phyloP scores from a whole-genome alignment of 495 filamentous ascomycete genomes.

The Penicillium pancosmium region DNA sequence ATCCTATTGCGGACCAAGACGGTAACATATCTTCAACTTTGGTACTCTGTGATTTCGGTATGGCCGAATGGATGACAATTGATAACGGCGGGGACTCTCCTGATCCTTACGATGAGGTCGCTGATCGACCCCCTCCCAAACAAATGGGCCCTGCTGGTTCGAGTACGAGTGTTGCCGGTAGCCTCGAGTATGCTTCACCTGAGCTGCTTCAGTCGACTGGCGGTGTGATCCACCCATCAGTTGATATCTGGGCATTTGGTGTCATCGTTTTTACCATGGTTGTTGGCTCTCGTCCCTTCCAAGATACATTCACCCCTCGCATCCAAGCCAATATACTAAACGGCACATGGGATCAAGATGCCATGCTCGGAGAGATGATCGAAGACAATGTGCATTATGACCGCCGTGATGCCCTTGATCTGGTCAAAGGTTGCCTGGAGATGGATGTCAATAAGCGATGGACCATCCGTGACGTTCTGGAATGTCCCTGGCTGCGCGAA shows the following conservation, averaged over 20 bases:
- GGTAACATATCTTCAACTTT: conserved; percentile 55
- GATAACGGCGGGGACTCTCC: conserved; percentile 52
- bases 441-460: conserved; percentile 55
- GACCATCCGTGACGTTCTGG: conserved; percentile 56
- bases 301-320: conserved; percentile 60
- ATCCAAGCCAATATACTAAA: conserved; percentile 61
- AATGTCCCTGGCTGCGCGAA: conserved; percentile 57
- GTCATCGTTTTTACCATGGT: conserved; percentile 66
- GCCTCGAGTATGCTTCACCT: conserved; percentile 68
- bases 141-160: conserved; percentile 59
- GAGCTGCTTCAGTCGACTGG: conserved; percentile 55
- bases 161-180: conserved; percentile 61
- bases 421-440: conserved; percentile 55
- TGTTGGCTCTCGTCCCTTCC: conserved; percentile 70
- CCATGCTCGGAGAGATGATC: conserved; percentile 42
- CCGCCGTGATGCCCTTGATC: conserved; percentile 50
- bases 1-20: conserved; percentile 52
- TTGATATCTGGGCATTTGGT: conserved; percentile 76
- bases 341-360: conserved; percentile 62
- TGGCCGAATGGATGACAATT: conserved; percentile 69
- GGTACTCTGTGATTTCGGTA: conserved; percentile 74
- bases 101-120: conserved; percentile 52
- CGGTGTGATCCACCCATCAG: conserved; percentile 55
- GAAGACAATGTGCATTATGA: conserved; percentile 27
- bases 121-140: conserved; percentile 48